Evolutionary conservation across 208 protist species (phyloP).

Genomic region (Leishmania arabica): DNA sequence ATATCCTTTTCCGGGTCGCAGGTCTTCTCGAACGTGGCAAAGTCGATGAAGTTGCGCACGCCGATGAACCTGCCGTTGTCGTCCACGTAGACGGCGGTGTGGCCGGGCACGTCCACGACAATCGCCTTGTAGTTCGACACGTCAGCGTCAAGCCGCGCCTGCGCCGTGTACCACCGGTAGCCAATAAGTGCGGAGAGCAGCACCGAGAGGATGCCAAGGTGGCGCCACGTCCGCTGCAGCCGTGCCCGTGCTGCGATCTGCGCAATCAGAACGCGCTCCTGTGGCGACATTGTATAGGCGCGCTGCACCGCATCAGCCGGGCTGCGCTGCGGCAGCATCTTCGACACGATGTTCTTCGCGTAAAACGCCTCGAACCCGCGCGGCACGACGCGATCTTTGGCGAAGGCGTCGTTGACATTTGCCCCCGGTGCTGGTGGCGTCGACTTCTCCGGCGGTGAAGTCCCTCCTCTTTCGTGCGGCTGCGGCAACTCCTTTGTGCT

Average conservation of each 20-base stretch:
- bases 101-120: slow-evolving; percentile 52
- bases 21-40: slow-evolving; percentile 52
- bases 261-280: slow-evolving; percentile 58
- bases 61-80: slow-evolving; percentile 59
- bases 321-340: slow-evolving; percentile 40
- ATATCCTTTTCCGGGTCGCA: slow-evolving; percentile 70
- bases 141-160: slow-evolving; percentile 43
- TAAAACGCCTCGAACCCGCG: slow-evolving; percentile 81
- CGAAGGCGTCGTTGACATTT: slow-evolving; percentile 25
- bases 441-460: not conserved
- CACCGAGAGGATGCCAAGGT: slow-evolving; percentile 34
- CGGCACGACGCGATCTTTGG: slow-evolving; percentile 38
- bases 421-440: not conserved
- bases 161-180: slow-evolving; percentile 40
- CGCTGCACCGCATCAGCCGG: slow-evolving; percentile 52
- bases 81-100: slow-evolving; percentile 56
- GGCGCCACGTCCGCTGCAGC: slow-evolving; percentile 30
- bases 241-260: slow-evolving; percentile 39
- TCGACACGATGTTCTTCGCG: slow-evolving; percentile 42
- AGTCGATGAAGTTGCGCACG: slow-evolving; percentile 76
- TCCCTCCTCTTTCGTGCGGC: not conserved
- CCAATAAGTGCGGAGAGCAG: slow-evolving; percentile 35
- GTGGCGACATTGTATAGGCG: slow-evolving; percentile 52
- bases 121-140: slow-evolving; percentile 55
- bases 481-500: not conserved